Evolutionary conservation across 2,329 filamentous ascomycete species (phyloP).

Genomic region (Trichoderma harzianum): DNA sequence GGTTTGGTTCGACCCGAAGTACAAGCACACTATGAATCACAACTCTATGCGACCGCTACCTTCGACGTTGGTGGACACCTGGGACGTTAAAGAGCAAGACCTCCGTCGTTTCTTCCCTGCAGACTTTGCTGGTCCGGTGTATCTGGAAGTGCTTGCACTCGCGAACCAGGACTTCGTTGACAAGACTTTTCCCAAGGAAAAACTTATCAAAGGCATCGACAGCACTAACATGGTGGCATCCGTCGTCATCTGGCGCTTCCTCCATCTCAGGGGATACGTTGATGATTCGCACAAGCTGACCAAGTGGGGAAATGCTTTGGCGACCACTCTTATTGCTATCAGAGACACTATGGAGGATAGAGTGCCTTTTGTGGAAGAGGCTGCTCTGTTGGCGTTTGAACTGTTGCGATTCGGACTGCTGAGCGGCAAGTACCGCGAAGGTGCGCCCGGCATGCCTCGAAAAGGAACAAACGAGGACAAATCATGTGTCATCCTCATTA

Average conservation of each 20-base stretch:
- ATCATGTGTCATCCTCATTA: slow-evolving; percentile 74
- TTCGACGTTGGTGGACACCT: slow-evolving; percentile 52
- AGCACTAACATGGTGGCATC: slow-evolving; percentile 62
- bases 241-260: slow-evolving; percentile 81
- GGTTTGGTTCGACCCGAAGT: slow-evolving; percentile 78
- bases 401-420: slow-evolving; percentile 76
- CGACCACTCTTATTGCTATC: slow-evolving; percentile 62
- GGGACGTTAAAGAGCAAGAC: slow-evolving; percentile 67
- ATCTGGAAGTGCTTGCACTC: slow-evolving; percentile 63
- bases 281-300: slow-evolving; percentile 77
- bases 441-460: slow-evolving; percentile 53
- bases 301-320: slow-evolving; percentile 76
- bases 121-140: slow-evolving; percentile 42
- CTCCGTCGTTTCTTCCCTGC: slow-evolving; percentile 48
- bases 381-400: slow-evolving; percentile 80
- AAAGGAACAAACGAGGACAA: slow-evolving; percentile 68
- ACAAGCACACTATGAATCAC: slow-evolving; percentile 66
- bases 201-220: slow-evolving; percentile 59
- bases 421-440: slow-evolving; percentile 62
- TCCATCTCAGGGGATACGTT: slow-evolving; percentile 84
- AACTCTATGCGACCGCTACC: slow-evolving; percentile 45
- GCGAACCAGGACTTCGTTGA: slow-evolving; percentile 66
- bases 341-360: slow-evolving; percentile 49
- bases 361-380: slow-evolving; percentile 62
- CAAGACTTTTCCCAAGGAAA: slow-evolving; percentile 62